Percentiles rank a stretch among this genome's conserved stretches.
These are phyloP conservation scores for Rhizoctonia solani DNA, from an alignment of 1,284 basidiomycete species.

Conservation along the genomic window DNA sequence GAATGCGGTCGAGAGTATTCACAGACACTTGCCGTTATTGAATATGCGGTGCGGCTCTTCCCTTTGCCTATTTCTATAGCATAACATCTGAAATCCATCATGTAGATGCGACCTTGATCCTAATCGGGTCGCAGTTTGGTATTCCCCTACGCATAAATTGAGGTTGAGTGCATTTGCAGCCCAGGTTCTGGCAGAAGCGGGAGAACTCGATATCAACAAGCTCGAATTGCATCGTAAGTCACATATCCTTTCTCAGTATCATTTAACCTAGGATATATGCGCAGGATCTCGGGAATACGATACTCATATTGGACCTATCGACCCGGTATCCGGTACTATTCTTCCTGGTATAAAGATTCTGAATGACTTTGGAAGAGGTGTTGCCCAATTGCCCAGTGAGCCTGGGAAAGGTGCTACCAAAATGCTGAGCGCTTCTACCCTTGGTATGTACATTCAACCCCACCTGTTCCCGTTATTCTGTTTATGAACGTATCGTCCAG, in stretches of 20 bases:
- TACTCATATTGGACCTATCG: constrained; percentile 47
- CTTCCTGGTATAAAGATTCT: not conserved
- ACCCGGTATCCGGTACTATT: constrained; percentile 51
- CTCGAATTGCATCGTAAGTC: constrained; percentile 55
- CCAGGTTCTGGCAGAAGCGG: constrained; percentile 54
- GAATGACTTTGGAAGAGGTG: not conserved
- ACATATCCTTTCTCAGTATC: not conserved
- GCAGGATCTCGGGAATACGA: constrained; percentile 60
- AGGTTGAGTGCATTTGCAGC: constrained; percentile 60
- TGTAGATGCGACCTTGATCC: constrained; percentile 59
- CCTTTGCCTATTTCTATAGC: not conserved
- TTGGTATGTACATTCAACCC: constrained; percentile 44
- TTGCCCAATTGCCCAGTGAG: constrained; percentile 40
- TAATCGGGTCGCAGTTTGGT: constrained; percentile 58
- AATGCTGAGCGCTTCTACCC: constrained; percentile 51
- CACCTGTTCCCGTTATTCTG: too few relatives aligned
- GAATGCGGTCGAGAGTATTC: constrained; percentile 59
- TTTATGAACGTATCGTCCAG: constrained; percentile 43
- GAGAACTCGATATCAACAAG: constrained; percentile 50
- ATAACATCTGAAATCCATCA: not conserved
- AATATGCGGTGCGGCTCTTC: constrained; percentile 55
- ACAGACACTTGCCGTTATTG: constrained; percentile 62
- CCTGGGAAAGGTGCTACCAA: constrained; percentile 53
- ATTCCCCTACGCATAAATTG: constrained; percentile 56
- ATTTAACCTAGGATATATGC: not conserved